These are phyloP conservation scores for Peronospora destructor DNA, from an alignment of 352 stramenopile genomes.

Conservation along the genomic window DNA sequence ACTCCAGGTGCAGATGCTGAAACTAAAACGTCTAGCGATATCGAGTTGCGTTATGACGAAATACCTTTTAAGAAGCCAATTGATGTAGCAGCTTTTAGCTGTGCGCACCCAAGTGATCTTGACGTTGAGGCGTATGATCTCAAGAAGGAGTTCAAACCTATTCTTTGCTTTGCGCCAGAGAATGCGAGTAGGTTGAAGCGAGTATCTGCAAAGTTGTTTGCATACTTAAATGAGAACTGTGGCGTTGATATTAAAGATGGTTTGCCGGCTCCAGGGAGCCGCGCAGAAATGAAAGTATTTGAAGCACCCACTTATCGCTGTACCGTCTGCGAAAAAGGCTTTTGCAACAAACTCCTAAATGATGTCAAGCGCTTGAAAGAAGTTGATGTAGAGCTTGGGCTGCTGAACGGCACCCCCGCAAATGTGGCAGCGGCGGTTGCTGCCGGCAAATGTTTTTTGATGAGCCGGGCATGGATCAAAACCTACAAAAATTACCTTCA, in stretches of 20 bases:
- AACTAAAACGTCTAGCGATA: not conserved
- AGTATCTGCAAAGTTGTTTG: conserved; percentile 44
- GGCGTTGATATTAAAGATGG: conserved; percentile 3
- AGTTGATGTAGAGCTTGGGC: conserved; percentile 35
- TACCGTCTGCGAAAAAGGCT: conserved; percentile 35
- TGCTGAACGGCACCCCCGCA: conserved; percentile 37
- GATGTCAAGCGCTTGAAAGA: conserved; percentile 49
- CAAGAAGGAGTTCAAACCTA: conserved; percentile 1
- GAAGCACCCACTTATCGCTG: conserved; percentile 42
- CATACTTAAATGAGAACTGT: conserved; percentile 39
- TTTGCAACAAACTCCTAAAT: conserved; percentile 45
- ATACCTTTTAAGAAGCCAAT: conserved; percentile 55
- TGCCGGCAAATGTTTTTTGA: conserved; percentile 35
- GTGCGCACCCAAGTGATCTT: conserved; percentile 31
- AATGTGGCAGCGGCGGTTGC: conserved; percentile 21
- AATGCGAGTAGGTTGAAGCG: conserved; percentile 50
- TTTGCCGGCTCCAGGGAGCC: not conserved
- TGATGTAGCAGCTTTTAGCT: conserved; percentile 44
- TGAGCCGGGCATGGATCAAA: conserved; percentile 66
- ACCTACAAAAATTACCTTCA: conserved; percentile 64
- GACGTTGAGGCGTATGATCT: not conserved
- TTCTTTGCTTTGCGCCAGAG: conserved; percentile 44
- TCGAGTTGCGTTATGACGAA: conserved; percentile 20
- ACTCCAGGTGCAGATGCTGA: conserved; percentile 1
- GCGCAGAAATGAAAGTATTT: conserved; percentile 32